Evolutionary conservation across 345 rosid genomes (phyloP).

Genomic region (Gossypium anomalum): DNA sequence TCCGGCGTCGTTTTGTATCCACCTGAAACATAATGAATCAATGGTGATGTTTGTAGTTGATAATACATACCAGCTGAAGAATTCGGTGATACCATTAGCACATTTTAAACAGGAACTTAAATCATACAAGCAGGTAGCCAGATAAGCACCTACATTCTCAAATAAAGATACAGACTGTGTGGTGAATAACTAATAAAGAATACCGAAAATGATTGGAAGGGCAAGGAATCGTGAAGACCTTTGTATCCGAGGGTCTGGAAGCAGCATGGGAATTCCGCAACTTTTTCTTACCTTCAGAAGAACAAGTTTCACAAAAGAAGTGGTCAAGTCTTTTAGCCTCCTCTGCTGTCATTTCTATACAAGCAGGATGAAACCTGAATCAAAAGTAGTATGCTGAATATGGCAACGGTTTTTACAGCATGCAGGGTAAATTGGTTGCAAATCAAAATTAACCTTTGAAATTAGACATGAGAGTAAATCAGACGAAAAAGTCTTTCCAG

Average conservation of each 20-base stretch:
- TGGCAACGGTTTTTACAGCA: conserved; percentile 13
- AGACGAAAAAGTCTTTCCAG: conserved; percentile 1
- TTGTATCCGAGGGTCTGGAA: conserved; percentile 47
- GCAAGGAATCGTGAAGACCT: conserved; percentile 41
- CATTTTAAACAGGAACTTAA: not conserved
- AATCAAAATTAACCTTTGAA: not conserved
- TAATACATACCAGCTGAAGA: not conserved
- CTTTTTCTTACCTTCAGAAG: conserved; percentile 57
- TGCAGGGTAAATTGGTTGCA: conserved; percentile 12
- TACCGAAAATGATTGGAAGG: not conserved
- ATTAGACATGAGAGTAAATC: conserved; percentile 1
- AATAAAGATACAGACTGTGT: not conserved
- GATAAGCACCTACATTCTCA: not conserved
- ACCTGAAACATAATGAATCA: conserved; percentile 39
- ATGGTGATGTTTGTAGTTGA: not conserved
- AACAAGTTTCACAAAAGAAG: conserved; percentile 83
- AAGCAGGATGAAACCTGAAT: conserved; percentile 98
- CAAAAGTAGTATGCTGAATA: conserved; percentile 42
- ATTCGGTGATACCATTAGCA: not conserved
- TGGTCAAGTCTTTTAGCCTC: conserved; percentile 78
- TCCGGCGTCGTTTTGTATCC: conserved; percentile 64
- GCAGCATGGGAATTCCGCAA: conserved; percentile 51
- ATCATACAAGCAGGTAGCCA: not conserved
- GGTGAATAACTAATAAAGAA: conserved; percentile 4
- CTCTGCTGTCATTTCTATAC: conserved; percentile 84